Conservation (phyloP, 306 rosid genomes). For the Astragalus glycyphyllos region DNA sequence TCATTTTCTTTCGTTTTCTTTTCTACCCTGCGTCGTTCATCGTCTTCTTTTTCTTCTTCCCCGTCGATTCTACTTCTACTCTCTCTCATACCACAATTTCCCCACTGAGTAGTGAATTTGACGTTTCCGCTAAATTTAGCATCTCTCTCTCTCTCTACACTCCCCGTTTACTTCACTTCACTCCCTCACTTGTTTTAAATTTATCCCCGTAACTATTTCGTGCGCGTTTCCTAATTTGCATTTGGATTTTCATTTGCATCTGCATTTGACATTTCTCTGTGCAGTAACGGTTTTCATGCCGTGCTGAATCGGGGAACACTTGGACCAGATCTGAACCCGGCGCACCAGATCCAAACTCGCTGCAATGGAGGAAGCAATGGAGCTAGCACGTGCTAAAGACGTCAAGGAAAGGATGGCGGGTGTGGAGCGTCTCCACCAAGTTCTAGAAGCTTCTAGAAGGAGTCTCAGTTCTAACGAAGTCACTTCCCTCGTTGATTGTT, state of each 20-base stretch:
- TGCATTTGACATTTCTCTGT: conserved; percentile 2
- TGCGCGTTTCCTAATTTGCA: conserved; percentile 1
- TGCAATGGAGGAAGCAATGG: conserved; percentile 94
- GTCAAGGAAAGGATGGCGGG: conserved; percentile 98
- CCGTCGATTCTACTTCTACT: not conserved
- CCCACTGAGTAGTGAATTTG: not conserved
- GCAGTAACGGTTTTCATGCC: conserved; percentile 2
- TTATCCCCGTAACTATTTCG: not conserved
- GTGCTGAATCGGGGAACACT: not conserved
- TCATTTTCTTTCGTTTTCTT: not conserved
- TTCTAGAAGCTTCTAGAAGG: conserved; percentile 88
- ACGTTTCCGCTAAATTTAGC: conserved; percentile 36
- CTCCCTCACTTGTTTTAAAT: conserved; percentile 22
- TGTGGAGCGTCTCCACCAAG: conserved; percentile 88
- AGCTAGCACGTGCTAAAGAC: conserved; percentile 94
- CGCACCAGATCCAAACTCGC: conserved; percentile 48
- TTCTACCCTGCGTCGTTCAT: not conserved
- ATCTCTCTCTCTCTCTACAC: conserved; percentile 23
- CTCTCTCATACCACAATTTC: conserved; percentile 4
- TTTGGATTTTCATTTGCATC: conserved; percentile 31
- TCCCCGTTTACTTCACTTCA: conserved; percentile 32
- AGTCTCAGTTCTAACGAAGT: conserved; percentile 70
- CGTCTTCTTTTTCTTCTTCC: not conserved
- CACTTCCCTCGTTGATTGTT: conserved; percentile 79
- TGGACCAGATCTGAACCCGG: conserved; percentile 48